Evolutionary conservation across 345 rosid species (phyloP).

Genomic region (Bretschneidera sinensis): DNA sequence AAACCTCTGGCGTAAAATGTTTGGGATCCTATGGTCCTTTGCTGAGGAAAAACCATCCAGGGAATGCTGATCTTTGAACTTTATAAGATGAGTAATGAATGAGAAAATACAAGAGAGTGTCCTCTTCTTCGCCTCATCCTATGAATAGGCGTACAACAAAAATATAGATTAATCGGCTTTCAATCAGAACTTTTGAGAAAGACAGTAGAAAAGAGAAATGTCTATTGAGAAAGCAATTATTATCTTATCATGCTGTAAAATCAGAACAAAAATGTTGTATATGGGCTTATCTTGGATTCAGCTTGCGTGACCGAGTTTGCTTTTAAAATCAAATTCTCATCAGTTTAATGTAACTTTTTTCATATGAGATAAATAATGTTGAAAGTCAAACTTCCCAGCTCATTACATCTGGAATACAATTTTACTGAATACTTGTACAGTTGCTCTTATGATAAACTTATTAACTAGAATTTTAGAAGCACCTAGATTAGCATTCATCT

Average conservation of each 20-base stretch:
- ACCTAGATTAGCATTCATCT: background rate
- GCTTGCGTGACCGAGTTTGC: too few species aligned
- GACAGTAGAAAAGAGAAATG: background rate
- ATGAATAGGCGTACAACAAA: constrained; percentile 15
- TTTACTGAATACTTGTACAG: background rate
- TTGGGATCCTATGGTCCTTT: constrained; percentile 56
- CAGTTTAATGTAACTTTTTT: too few species aligned
- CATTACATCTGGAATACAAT: background rate
- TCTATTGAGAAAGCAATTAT: background rate
- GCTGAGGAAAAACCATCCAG: constrained; percentile 48
- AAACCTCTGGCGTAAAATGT: constrained; percentile 47
- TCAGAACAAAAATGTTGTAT: background rate
- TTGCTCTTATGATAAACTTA: too few species aligned
- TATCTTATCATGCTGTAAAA: background rate
- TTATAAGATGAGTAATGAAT: constrained; percentile 64
- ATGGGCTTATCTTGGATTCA: background rate
- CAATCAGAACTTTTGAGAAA: background rate
- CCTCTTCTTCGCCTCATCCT: constrained; percentile 56
- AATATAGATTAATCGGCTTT: background rate
- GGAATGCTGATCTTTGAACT: constrained; percentile 64
- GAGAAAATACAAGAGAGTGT: constrained; percentile 42
- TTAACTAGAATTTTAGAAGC: too few species aligned
- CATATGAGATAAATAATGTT: background rate
- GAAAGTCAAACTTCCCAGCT: background rate
- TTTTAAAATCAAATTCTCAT: too few species aligned